These are phyloP conservation scores for Leucogyrophana mollusca DNA, from an alignment of 768 basidiomycete genomes.

Conservation along the genomic window DNA sequence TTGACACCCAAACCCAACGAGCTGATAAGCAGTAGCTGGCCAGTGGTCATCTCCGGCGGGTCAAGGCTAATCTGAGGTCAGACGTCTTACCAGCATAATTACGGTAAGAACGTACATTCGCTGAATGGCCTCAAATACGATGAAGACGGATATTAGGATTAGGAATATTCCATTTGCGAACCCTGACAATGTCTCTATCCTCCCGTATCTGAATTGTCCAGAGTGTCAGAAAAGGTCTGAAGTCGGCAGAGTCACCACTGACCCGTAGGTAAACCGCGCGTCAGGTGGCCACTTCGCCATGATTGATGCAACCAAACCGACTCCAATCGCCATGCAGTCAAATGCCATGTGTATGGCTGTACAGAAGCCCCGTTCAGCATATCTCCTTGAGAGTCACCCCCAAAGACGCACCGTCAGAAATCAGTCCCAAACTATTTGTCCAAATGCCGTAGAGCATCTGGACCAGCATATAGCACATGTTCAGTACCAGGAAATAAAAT, in stretches of 20 bases:
- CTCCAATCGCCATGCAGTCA: constrained; percentile 95
- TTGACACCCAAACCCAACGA: constrained; percentile 90
- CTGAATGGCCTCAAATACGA: constrained; percentile 97
- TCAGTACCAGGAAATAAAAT: constrained; percentile 94
- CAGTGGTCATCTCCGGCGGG: constrained; percentile 98
- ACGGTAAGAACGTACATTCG: constrained; percentile 61
- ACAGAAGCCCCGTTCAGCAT: background rate
- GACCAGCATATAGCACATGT: constrained; percentile 93
- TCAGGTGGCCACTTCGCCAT: constrained; percentile 99
- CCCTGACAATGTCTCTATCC: constrained; percentile 96
- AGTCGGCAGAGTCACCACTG: constrained; percentile 19
- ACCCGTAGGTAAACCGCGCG: constrained; percentile 95
- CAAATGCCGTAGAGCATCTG: constrained; percentile 97
- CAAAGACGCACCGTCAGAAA: constrained; percentile 82
- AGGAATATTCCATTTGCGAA: constrained; percentile 97
- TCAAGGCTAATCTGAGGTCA: constrained; percentile 54
- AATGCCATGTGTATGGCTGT: constrained; percentile 99
- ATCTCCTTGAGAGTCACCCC: background rate
- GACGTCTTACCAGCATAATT: background rate
- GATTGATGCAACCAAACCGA: constrained; percentile 93
- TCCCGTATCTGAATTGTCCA: constrained; percentile 64
- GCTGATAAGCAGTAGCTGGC: constrained; percentile 86
- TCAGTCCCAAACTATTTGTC: constrained; percentile 95
- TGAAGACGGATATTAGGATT: constrained; percentile 93
- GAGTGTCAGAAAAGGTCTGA: background rate